Conservation (phyloP, 352 stramenopile genomes). For the Phytopythium vexans region DNA sequence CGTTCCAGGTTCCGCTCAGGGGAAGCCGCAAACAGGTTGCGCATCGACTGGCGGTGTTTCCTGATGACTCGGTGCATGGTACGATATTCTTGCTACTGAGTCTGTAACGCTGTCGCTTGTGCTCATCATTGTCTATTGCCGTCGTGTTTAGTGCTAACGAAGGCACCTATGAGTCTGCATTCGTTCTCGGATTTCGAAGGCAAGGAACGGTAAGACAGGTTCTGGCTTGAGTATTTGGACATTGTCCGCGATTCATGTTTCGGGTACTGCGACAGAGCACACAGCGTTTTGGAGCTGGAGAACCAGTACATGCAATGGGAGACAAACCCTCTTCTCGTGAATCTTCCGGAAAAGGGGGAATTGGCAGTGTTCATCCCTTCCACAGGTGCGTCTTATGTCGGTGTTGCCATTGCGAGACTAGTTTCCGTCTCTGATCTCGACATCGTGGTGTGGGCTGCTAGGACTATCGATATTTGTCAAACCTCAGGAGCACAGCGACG, state of each 20-base stretch:
- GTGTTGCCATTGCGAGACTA: background rate
- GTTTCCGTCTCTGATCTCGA: background rate
- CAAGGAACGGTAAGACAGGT: constrained; percentile 23
- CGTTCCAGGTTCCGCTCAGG: constrained; percentile 59
- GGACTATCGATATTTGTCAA: constrained; percentile 48
- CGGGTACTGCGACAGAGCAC: constrained; percentile 17
- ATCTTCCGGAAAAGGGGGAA: constrained; percentile 34
- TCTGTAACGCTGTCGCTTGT: no score
- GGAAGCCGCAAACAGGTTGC: constrained; percentile 51
- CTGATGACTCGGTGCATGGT: constrained; percentile 67
- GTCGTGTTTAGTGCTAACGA: constrained; percentile 37
- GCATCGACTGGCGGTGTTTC: constrained; percentile 48
- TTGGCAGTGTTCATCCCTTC: constrained; percentile 59
- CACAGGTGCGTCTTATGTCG: constrained; percentile 20
- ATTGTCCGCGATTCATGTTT: no score
- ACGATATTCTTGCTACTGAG: background rate
- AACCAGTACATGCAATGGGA: constrained; percentile 71
- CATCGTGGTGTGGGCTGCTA: constrained; percentile 1
- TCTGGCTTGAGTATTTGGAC: background rate
- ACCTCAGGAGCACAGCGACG: constrained; percentile 30
- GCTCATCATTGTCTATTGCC: background rate
- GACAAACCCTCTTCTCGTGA: constrained; percentile 41
- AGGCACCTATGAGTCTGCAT: constrained; percentile 50
- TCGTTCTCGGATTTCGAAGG: constrained; percentile 55
- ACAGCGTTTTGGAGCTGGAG: constrained; percentile 60